A percentile compares a stretch with the other conserved stretches of the same genome.
These are phyloP conservation scores for Inga oerstediana DNA, from an alignment of 306 rosid species.

Conservation along the genomic window DNA sequence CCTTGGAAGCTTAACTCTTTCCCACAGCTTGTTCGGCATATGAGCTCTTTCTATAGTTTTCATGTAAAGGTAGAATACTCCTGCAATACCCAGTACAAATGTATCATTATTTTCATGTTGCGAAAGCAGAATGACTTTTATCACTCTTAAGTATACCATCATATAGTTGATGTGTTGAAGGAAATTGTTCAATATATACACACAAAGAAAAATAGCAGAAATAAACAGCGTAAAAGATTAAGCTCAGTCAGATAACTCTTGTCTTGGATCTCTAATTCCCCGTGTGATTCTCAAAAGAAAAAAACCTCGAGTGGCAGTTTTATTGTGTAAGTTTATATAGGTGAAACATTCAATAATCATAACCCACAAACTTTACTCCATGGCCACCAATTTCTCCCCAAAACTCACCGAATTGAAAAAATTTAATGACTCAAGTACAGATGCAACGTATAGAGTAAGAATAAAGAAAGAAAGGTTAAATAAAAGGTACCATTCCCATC, in stretches of 20 bases:
- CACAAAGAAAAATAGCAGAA: neutral
- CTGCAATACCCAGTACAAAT: constrained; percentile 44
- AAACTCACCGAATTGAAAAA: neutral
- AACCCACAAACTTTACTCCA: constrained; percentile 18
- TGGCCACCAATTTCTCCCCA: neutral
- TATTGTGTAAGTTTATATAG: neutral
- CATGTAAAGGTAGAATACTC: constrained; percentile 93
- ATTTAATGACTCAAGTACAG: neutral
- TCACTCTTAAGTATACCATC: constrained; percentile 2
- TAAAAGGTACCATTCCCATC: constrained; percentile 72
- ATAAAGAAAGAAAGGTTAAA: neutral
- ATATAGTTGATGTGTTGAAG: neutral
- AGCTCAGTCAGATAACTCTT: neutral
- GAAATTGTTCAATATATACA: neutral
- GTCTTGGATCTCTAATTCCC: neutral
- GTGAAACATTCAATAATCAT: neutral
- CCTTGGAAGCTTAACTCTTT: constrained; percentile 89
- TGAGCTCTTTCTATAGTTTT: constrained; percentile 97
- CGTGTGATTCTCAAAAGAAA: neutral
- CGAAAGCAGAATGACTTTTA: neutral
- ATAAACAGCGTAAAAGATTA: constrained; percentile 2
- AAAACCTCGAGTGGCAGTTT: neutral
- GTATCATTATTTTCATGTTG: constrained; percentile 24
- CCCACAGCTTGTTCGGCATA: constrained; percentile 89
- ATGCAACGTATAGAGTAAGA: neutral